Conservation (phyloP, 192 early-diverging fungal species). For the Backusella morwellensis region DNA sequence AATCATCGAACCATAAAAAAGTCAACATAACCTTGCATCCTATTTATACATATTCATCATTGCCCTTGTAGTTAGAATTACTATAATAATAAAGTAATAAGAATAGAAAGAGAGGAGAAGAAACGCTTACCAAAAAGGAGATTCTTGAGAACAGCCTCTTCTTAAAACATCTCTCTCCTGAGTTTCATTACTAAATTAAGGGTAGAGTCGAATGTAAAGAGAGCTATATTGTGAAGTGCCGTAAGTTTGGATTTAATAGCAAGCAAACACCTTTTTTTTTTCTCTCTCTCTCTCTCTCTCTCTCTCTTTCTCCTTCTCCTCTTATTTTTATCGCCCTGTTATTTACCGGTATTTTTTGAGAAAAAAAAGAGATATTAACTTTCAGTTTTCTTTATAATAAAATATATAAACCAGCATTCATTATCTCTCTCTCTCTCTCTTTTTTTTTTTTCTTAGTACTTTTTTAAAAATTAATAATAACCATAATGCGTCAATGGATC, state of each 20-base stretch:
- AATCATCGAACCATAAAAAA: neutral
- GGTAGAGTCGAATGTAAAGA: neutral
- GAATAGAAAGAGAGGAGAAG: neutral
- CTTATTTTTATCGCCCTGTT: too few relatives aligned
- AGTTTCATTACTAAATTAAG: neutral
- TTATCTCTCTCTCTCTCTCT: neutral
- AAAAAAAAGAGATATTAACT: neutral
- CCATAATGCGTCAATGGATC: neutral
- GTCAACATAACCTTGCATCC: neutral
- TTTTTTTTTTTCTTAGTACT: neutral
- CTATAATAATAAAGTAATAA: neutral
- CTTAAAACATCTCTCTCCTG: neutral
- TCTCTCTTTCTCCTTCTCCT: too few relatives aligned
- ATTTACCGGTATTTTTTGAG: neutral
- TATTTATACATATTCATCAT: neutral
- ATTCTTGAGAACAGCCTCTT: neutral
- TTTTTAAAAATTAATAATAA: neutral
- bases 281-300: too few relatives aligned
- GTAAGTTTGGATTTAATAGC: neutral
- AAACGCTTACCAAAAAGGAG: neutral
- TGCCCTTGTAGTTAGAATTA: neutral
- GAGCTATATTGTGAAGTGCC: neutral
- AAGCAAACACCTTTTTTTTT: too few relatives aligned
- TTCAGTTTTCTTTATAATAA: neutral
- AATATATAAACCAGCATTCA: neutral